phyloP scores from a whole-genome alignment of 148 eudicot genomes.

The Vaccinium vitisidaea region DNA sequence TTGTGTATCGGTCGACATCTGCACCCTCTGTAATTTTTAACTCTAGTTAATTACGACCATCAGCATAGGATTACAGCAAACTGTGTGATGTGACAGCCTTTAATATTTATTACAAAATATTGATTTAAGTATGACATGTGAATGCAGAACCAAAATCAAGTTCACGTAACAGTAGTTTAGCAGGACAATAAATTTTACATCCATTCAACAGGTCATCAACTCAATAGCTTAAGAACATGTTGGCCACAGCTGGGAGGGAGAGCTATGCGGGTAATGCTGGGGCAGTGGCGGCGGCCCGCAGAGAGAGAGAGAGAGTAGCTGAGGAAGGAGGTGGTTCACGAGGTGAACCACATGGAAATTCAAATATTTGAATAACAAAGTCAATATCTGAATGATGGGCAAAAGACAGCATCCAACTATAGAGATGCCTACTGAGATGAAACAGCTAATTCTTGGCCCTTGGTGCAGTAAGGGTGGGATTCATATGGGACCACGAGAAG shows the following conservation, averaged over 20 bases:
- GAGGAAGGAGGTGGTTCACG: background rate
- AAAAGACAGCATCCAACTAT: background rate
- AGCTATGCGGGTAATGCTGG: background rate
- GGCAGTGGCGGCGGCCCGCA: background rate
- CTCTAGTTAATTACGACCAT: background rate
- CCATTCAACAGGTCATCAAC: background rate
- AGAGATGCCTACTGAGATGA: background rate
- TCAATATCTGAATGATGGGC: background rate
- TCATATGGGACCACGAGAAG: background rate
- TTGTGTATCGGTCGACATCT: background rate
- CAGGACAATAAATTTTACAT: background rate
- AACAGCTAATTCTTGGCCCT: background rate
- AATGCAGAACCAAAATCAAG: background rate
- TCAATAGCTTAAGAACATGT: background rate
- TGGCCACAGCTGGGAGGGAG: background rate
- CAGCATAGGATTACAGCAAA: slow-evolving; percentile 7
- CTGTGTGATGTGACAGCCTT: background rate
- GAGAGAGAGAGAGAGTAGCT: background rate
- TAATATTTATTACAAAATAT: background rate
- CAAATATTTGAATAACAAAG: background rate
- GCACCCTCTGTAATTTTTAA: background rate
- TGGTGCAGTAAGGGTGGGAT: slow-evolving; percentile 8
- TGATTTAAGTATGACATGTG: background rate
- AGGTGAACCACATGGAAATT: background rate
- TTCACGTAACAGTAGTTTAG: background rate